phyloP scores from a whole-genome alignment of 192 early-diverging fungal species.

The Phycomyces nitens region DNA sequence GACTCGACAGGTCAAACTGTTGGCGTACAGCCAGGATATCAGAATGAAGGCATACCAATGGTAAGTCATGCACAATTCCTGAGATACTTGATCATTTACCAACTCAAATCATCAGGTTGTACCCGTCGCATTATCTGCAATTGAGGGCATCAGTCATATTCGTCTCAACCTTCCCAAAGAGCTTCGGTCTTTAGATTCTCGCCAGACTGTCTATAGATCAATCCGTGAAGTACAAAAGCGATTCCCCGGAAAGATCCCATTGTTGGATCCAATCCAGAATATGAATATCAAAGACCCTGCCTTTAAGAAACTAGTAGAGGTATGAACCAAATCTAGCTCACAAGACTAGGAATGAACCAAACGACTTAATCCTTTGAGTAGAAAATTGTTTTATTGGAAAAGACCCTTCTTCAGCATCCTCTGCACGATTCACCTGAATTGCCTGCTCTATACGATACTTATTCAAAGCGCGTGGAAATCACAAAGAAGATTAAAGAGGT shows the following conservation, averaged over 20 bases:
- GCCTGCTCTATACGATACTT: slow-evolving; percentile 55
- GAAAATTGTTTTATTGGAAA: slow-evolving; percentile 73
- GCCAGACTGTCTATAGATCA: slow-evolving; percentile 61
- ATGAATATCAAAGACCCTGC: slow-evolving; percentile 80
- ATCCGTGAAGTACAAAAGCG: slow-evolving; percentile 69
- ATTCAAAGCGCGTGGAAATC: slow-evolving; percentile 63
- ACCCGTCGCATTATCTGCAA: slow-evolving; percentile 68
- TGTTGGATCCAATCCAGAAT: slow-evolving; percentile 85
- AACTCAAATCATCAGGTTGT: slow-evolving; percentile 46
- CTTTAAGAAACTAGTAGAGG: slow-evolving; percentile 68
- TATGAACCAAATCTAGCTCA: slow-evolving; percentile 25
- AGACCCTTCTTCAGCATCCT: slow-evolving; percentile 57
- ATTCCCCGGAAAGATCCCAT: slow-evolving; percentile 73
- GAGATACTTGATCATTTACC: too few species aligned
- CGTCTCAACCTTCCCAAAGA: slow-evolving; percentile 73
- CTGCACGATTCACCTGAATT: slow-evolving; percentile 56
- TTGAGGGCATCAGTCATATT: slow-evolving; percentile 73
- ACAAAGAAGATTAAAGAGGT: slow-evolving; percentile 57
- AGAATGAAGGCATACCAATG: slow-evolving; percentile 46
- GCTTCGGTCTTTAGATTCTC: slow-evolving; percentile 50
- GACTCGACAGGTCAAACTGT: slow-evolving; percentile 44
- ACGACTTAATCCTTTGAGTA: slow-evolving; percentile 10
- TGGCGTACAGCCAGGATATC: slow-evolving; percentile 51
- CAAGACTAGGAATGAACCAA: background rate
- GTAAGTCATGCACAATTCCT: slow-evolving; percentile 14